Evolutionary conservation across 1,284 basidiomycete species (phyloP).

Genomic region (Athelia sp.): DNA sequence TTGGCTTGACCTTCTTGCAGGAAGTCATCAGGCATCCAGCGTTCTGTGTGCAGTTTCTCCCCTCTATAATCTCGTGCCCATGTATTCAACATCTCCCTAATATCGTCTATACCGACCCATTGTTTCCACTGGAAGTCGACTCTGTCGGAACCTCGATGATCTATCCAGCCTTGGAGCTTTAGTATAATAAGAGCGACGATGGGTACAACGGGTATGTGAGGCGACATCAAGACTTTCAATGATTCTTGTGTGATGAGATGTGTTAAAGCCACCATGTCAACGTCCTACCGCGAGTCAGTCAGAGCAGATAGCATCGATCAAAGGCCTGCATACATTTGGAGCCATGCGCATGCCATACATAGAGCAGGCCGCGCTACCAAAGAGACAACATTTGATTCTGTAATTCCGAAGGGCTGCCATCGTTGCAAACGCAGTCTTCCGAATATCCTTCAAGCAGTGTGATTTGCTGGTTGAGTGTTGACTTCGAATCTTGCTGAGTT

Average conservation of each 20-base stretch:
- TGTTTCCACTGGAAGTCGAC: conserved; percentile 21
- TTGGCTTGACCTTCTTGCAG: conserved; percentile 12
- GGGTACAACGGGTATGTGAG: conserved; percentile 24
- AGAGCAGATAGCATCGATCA: conserved; percentile 3
- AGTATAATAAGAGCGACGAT: conserved; percentile 23
- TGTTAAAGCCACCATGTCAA: conserved; percentile 24
- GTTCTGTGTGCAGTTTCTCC: conserved; percentile 11
- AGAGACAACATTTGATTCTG: conserved; percentile 27
- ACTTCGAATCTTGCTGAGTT: too few relatives aligned
- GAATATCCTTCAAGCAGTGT: conserved; percentile 10
- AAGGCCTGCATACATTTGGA: conserved; percentile 28
- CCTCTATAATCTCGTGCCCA: conserved; percentile 16
- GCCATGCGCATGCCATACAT: conserved; percentile 31
- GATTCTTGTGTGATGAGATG: conserved; percentile 13
- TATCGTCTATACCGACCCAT: conserved; percentile 22
- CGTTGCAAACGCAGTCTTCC: conserved; percentile 15
- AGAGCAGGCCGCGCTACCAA: conserved; percentile 31
- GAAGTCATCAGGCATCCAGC: conserved; percentile 23
- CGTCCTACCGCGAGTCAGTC: conserved; percentile 15
- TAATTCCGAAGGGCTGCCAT: conserved; percentile 16
- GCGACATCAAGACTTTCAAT: conserved; percentile 19
- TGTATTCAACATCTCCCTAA: conserved; percentile 16
- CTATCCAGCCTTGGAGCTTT: conserved; percentile 29
- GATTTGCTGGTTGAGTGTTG: background rate
- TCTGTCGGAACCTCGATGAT: conserved; percentile 21